These are phyloP conservation scores for Pythium rishiriense DNA, from an alignment of 352 stramenopile genomes.

Conservation along the genomic window DNA sequence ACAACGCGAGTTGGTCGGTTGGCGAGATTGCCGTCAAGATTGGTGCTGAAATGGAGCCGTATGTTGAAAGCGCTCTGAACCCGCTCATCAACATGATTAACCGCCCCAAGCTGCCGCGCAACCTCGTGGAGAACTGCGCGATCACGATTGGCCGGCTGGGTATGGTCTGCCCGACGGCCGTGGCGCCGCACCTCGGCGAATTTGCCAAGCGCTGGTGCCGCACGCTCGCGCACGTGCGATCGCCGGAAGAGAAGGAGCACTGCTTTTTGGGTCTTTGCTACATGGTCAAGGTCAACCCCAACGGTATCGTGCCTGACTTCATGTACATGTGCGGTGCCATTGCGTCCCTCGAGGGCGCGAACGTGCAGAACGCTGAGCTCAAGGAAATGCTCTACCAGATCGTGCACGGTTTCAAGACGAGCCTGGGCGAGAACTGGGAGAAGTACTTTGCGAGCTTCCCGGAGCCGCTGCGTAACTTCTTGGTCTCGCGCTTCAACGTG, in stretches of 20 bases:
- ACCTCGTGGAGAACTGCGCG: conserved; percentile 88
- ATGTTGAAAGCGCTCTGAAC: conserved; percentile 64
- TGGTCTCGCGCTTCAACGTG: conserved; percentile 81
- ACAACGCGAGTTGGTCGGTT: conserved; percentile 92
- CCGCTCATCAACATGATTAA: conserved; percentile 88
- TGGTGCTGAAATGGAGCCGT: conserved; percentile 83
- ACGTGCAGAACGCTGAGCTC: conserved; percentile 74
- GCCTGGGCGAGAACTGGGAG: conserved; percentile 83
- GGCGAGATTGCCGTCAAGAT: conserved; percentile 89
- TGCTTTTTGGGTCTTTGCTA: conserved; percentile 90
- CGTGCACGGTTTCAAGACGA: conserved; percentile 88
- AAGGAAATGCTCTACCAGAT: conserved; percentile 89
- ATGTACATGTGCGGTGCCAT: conserved; percentile 91
- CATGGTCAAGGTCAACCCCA: conserved; percentile 91
- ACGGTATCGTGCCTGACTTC: conserved; percentile 85
- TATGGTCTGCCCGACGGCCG: conserved; percentile 80
- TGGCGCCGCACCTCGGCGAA: conserved; percentile 80
- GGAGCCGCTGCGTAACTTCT: conserved; percentile 75
- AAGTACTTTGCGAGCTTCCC: conserved; percentile 87
- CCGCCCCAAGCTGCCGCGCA: conserved; percentile 81
- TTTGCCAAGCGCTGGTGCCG: conserved; percentile 90
- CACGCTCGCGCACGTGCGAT: conserved; percentile 79
- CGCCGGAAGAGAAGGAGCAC: conserved; percentile 88
- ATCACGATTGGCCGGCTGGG: conserved; percentile 89
- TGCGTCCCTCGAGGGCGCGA: conserved; percentile 80